Evolutionary conservation across 805 yeast species (phyloP), one percentile per base, ranked within the genome.

Genomic region (Candida nanaspora): DNA sequence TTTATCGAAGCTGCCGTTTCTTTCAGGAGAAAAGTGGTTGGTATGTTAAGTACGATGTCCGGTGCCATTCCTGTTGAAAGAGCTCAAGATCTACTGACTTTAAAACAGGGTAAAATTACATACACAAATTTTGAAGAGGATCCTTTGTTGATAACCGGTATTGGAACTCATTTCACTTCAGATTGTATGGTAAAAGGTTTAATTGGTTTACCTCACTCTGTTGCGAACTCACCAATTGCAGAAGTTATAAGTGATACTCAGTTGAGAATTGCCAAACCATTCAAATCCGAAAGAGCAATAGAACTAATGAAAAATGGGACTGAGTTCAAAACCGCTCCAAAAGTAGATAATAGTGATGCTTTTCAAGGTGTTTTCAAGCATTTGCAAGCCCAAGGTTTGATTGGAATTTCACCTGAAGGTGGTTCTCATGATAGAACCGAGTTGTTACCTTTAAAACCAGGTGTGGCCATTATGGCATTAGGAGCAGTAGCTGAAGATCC

Each of bases 341-440:
- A 83, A 55, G 80, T 93, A 40, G 87, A 93, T 62, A 96, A 93
- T 60, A 74, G 82, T 25, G 61, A 67, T 11, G 89, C 91, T 41
- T 91, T 87, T 62, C 75, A 84, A 46, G 68, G 72, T 42, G 98
- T 91, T 3, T 93, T 89, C 55, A 74, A 78, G 31, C 91, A 84
- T 53, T 69, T 91, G 48, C 62, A 72, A 20, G 69, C 78, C 9
- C 86, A 89, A 30, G 78, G 81, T 33, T 78, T 93, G 44, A 68
- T 91, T 33, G 97, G 96, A 9, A 89, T 93, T 44, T 94, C 89
- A 61, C 97, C 98, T 4, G 98, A 93, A 66, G 98, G 98, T 42
- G 98, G 98, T 2, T 88, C 97, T n/a, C 98, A 91, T 55, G 98
- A 91, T 58, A 73, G 98, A 48, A 79, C 98, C 1, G 91, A 87